These are phyloP conservation scores for Aspergillus asperescens DNA, from an alignment of 495 filamentous ascomycete species.

Conservation along the genomic window DNA sequence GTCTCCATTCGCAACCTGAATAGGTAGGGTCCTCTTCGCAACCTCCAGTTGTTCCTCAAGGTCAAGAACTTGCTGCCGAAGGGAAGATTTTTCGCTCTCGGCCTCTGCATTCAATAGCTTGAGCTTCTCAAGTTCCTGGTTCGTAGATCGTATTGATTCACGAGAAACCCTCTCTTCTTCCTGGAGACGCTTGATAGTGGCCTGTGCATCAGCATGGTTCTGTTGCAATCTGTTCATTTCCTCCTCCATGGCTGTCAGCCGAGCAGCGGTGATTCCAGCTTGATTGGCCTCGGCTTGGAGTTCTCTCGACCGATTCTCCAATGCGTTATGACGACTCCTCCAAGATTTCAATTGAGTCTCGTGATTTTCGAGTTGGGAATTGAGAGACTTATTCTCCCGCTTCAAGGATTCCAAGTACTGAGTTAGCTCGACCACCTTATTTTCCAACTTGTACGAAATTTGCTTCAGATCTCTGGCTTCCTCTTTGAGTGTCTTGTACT, in stretches of 20 bases:
- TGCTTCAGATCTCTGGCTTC: slow-evolving; percentile 97
- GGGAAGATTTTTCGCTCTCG: slow-evolving; percentile 74
- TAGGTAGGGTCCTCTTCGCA: slow-evolving; percentile 62
- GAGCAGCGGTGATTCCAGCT: slow-evolving; percentile 88
- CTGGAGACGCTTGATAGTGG: slow-evolving; percentile 86
- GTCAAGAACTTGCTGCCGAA: slow-evolving; percentile 82
- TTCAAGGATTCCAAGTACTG: slow-evolving; percentile 90
- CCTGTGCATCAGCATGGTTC: slow-evolving; percentile 76
- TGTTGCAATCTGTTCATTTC: slow-evolving; percentile 90
- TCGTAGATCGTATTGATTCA: slow-evolving; percentile 69
- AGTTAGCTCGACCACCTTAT: slow-evolving; percentile 97
- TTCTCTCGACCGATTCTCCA: slow-evolving; percentile 86
- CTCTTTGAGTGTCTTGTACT: slow-evolving; percentile 85
- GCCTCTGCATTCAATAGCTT: slow-evolving; percentile 62
- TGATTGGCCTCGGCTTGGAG: slow-evolving; percentile 96
- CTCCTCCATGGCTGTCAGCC: slow-evolving; percentile 79
- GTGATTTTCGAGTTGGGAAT: slow-evolving; percentile 90
- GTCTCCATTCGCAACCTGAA: slow-evolving; percentile 56
- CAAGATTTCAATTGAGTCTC: slow-evolving; percentile 92
- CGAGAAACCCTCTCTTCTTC: slow-evolving; percentile 81
- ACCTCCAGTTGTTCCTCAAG: slow-evolving; percentile 90
- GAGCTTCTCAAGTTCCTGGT: slow-evolving; percentile 69
- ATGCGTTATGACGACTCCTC: slow-evolving; percentile 83
- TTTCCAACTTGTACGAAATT: slow-evolving; percentile 98
- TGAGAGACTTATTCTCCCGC: slow-evolving; percentile 82